phyloP scores from a whole-genome alignment of 345 rosid species.

The Anastatica hierochuntica region DNA sequence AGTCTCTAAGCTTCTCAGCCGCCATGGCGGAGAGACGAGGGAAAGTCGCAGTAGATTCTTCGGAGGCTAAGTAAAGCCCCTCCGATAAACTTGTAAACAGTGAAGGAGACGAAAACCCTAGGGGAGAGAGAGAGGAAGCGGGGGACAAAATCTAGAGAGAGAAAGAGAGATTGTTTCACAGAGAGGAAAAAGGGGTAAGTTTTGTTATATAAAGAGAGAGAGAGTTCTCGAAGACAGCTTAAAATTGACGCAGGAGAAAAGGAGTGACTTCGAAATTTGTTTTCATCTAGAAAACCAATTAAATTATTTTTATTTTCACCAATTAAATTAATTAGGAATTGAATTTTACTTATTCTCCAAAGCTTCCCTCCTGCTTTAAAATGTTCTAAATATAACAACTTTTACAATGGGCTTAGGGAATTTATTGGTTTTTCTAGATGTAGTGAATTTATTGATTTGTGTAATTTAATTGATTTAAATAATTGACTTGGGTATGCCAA shows the following conservation, averaged over 20 bases:
- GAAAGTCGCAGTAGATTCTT: background rate
- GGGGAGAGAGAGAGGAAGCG: slow-evolving; percentile 27
- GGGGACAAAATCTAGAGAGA: slow-evolving; percentile 9
- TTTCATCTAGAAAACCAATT: too few species aligned
- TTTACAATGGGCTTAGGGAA: too few species aligned
- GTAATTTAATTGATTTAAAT: too few species aligned
- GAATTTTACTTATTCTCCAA: too few species aligned
- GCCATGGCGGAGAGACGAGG: slow-evolving; percentile 44
- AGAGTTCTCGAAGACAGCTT: slow-evolving; percentile 50
- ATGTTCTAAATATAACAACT: too few species aligned
- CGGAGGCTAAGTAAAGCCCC: slow-evolving; percentile 1
- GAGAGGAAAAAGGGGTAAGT: slow-evolving; percentile 9
- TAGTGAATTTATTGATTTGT: too few species aligned
- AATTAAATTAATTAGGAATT: too few species aligned
- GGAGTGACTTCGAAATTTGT: slow-evolving; percentile 24
- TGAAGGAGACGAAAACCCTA: slow-evolving; percentile 44
- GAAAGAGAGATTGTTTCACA: background rate
- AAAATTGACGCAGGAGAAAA: slow-evolving; percentile 58
- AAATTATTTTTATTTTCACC: too few species aligned
- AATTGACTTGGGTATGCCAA: too few species aligned
- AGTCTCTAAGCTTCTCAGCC: slow-evolving; percentile 88
- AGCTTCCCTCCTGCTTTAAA: too few species aligned
- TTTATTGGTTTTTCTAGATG: too few species aligned
- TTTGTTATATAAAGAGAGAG: slow-evolving; percentile 13
- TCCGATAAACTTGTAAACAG: slow-evolving; percentile 26